phyloP scores from a whole-genome alignment of 306 rosid species.

The Trifolium dubium region DNA sequence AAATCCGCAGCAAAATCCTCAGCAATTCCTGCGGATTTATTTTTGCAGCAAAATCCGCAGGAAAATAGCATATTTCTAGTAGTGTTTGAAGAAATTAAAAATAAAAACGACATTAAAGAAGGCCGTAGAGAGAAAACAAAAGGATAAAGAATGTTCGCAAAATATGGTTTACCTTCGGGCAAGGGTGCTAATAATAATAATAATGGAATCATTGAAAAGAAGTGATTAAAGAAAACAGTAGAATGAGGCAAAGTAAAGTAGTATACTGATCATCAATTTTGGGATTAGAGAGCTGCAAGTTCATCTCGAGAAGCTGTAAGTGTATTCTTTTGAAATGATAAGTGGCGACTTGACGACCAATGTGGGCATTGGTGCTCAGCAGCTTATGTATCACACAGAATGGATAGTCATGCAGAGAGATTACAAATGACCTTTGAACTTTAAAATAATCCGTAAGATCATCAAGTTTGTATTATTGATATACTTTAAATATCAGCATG shows the following conservation, averaged over 20 bases:
- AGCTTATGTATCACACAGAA: constrained; percentile 79
- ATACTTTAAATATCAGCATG: too few relatives aligned
- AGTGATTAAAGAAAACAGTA: background rate
- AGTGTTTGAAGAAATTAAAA: background rate
- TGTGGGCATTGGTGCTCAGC: constrained; percentile 74
- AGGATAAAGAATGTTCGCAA: background rate
- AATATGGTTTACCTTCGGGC: constrained; percentile 51
- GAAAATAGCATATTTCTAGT: too few relatives aligned
- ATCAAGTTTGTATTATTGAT: too few relatives aligned
- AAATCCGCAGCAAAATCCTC: too few relatives aligned
- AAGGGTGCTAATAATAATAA: constrained; percentile 41
- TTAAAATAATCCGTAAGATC: too few relatives aligned
- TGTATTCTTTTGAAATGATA: constrained; percentile 75
- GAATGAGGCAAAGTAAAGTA: background rate
- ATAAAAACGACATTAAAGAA: background rate
- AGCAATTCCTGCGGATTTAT: too few relatives aligned
- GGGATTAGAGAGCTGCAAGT: constrained; percentile 32
- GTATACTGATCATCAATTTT: constrained; percentile 26
- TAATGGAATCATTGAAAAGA: background rate
- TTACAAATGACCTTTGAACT: too few relatives aligned
- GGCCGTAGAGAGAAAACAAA: constrained; percentile 12
- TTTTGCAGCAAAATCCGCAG: too few relatives aligned
- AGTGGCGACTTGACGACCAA: constrained; percentile 63
- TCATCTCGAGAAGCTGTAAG: constrained; percentile 67
- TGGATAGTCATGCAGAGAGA: constrained; percentile 72